phyloP scores from a whole-genome alignment of 164 flowering plant species.

The Platanus orientalis region DNA sequence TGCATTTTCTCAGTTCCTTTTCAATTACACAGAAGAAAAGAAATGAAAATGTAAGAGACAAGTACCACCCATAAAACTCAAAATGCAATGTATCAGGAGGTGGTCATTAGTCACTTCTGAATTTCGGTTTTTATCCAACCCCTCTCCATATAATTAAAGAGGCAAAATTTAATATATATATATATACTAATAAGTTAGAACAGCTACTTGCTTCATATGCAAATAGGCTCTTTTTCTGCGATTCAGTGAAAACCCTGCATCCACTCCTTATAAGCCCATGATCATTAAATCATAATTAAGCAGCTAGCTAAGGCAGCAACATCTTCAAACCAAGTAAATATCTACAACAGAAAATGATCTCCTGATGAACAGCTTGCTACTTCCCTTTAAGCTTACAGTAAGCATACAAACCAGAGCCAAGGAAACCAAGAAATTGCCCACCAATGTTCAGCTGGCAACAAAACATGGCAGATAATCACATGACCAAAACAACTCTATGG shows the following conservation, averaged over 20 bases:
- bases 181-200: no score
- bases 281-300: not conserved
- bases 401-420: constrained; percentile 88
- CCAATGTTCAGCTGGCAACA: constrained; percentile 63
- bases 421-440: constrained; percentile 81
- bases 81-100: not conserved
- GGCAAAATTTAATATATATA: no score
- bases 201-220: not conserved
- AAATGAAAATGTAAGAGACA: not conserved
- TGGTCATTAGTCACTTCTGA: not conserved
- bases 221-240: not conserved
- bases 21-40: not conserved
- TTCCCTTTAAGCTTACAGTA: constrained; percentile 56
- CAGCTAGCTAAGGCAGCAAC: not conserved
- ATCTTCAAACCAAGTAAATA: not conserved
- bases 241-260: not conserved
- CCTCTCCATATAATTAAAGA: not conserved
- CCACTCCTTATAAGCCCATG: not conserved
- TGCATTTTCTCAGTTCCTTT: not conserved
- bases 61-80: not conserved
- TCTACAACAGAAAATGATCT: not conserved
- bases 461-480: constrained; percentile 1
- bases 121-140: not conserved
- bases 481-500: not conserved
- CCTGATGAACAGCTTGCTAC: constrained; percentile 18